These are phyloP conservation scores for Miscanthus sacchariflorus DNA, from an alignment of 202 grass and related monocot species.

Conservation along the genomic window DNA sequence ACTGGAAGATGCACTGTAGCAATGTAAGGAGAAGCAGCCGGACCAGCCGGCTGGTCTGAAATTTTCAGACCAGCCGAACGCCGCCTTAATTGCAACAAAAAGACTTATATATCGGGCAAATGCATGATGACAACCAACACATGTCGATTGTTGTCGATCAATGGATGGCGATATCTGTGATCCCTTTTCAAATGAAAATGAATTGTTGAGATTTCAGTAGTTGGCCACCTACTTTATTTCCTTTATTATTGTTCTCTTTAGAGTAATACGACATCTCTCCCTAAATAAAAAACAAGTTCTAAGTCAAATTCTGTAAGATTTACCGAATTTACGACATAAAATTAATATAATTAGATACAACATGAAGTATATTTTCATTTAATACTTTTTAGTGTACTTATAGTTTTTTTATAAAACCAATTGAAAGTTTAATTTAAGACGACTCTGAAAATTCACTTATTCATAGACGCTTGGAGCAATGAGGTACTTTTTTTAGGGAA, in stretches of 20 bases:
- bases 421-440: too few species aligned
- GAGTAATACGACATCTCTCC: neutral
- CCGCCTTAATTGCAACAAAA: too few species aligned
- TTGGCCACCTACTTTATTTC: conserved; percentile 23
- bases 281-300: neutral
- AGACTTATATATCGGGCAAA: neutral
- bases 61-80: too few species aligned
- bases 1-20: too few species aligned
- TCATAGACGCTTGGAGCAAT: too few species aligned
- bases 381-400: too few species aligned
- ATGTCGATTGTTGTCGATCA: neutral
- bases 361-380: neutral
- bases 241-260: neutral
- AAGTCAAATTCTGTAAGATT: neutral
- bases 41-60: too few species aligned
- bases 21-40: too few species aligned
- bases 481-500: too few species aligned
- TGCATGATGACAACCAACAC: conserved; percentile 32
- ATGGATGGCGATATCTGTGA: conserved; percentile 24
- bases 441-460: too few species aligned
- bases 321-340: neutral
- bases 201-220: conserved; percentile 27
- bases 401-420: too few species aligned
- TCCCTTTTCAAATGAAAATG: neutral
- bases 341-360: neutral